Percentiles rank a stretch among this genome's conserved stretches.
Conservation (phyloP, 768 basidiomycete species). For the Zangia roseola region DNA sequence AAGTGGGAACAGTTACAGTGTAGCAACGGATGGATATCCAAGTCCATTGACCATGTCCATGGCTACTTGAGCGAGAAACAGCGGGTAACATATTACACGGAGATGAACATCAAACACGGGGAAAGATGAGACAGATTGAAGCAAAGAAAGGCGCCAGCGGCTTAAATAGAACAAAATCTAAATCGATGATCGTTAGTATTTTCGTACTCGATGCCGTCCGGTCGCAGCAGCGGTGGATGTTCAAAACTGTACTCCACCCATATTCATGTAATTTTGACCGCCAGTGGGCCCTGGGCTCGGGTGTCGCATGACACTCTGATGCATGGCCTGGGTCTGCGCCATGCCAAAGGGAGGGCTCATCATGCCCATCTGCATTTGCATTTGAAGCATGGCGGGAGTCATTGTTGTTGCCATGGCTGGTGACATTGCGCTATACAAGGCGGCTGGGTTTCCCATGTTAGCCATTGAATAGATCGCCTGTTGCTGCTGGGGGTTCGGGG, state of each 20-base stretch:
- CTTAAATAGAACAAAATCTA: constrained; percentile 29
- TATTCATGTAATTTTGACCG: constrained; percentile 45
- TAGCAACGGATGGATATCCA: constrained; percentile 50
- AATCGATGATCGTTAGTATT: constrained; percentile 13
- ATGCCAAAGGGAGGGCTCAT: constrained; percentile 51
- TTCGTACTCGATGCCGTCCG: constrained; percentile 6
- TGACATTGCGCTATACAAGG: constrained; percentile 34
- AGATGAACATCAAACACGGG: constrained; percentile 20
- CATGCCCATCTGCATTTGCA: constrained; percentile 51
- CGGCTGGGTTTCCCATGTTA: constrained; percentile 46
- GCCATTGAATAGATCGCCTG: constrained; percentile 47
- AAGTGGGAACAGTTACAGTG: constrained; percentile 44
- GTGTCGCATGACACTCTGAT: constrained; percentile 83
- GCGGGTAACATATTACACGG: constrained; percentile 31
- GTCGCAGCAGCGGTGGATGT: constrained; percentile 9
- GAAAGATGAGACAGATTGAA: constrained; percentile 18
- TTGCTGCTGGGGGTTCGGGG: constrained; percentile 42
- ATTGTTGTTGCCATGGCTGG: constrained; percentile 30
- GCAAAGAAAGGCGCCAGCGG: constrained; percentile 6
- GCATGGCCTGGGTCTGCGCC: constrained; percentile 71
- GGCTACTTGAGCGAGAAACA: constrained; percentile 28
- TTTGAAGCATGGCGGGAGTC: constrained; percentile 37
- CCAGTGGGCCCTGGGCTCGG: constrained; percentile 61
- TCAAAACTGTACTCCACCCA: constrained; percentile 36
- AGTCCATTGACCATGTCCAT: constrained; percentile 53